These are phyloP conservation scores for Leccinum uliginosum DNA, from an alignment of 768 basidiomycete genomes.

Conservation along the genomic window DNA sequence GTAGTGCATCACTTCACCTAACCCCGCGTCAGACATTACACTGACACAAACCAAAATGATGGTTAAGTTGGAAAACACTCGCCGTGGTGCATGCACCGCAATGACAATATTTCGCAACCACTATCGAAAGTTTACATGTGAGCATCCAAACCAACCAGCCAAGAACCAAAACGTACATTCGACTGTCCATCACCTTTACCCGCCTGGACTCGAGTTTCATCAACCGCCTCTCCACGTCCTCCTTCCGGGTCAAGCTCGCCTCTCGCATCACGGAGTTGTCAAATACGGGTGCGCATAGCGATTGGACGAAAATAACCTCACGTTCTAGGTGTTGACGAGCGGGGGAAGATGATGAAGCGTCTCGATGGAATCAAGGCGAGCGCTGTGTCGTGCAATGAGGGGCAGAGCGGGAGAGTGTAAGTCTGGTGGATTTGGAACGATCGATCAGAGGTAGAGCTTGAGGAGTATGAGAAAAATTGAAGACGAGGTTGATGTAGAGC, in stretches of 20 bases:
- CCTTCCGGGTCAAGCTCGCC: conserved; percentile 69
- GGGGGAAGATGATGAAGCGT: conserved; percentile 87
- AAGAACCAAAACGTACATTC: conserved; percentile 65
- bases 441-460: conserved; percentile 81
- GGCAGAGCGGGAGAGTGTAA: conserved; percentile 79
- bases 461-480: conserved; percentile 81
- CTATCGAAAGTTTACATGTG: neutral
- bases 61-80: conserved; percentile 19
- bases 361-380: conserved; percentile 75
- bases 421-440: conserved; percentile 43
- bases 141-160: neutral
- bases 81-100: conserved; percentile 88
- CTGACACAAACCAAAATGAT: neutral
- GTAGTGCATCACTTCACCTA: conserved; percentile 96
- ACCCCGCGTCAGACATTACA: neutral
- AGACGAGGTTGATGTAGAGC: conserved; percentile 48
- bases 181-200: conserved; percentile 86
- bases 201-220: conserved; percentile 75
- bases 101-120: conserved; percentile 84
- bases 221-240: conserved; percentile 68
- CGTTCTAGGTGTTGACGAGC: conserved; percentile 77
- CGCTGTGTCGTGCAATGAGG: conserved; percentile 82
- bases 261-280: conserved; percentile 67
- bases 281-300: conserved; percentile 60
- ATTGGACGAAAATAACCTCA: conserved; percentile 75